phyloP scores from a whole-genome alignment of 2,329 filamentous ascomycete species.

The Fusarium pseudonygamai region DNA sequence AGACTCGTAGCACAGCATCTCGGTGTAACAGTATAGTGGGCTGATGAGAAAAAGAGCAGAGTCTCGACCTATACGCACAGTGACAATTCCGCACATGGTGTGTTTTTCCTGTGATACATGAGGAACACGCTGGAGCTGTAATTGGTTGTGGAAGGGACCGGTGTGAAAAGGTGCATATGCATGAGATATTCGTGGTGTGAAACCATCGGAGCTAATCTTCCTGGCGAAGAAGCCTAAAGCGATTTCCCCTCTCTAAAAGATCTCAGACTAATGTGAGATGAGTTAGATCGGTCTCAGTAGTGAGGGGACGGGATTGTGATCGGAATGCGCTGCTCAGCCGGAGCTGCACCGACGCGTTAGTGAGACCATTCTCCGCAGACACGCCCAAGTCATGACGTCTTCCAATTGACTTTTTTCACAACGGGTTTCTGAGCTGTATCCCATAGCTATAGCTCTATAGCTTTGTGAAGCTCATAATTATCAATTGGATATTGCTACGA shows the following conservation, averaged over 20 bases:
- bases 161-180: conserved; percentile 17
- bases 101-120: not conserved
- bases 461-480: not conserved
- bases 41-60: not conserved
- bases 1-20: not conserved
- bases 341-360: not conserved
- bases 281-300: not conserved
- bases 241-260: not conserved
- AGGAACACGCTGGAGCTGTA: not conserved
- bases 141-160: conserved; percentile 5
- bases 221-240: not conserved
- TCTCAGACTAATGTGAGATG: not conserved
- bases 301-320: not conserved
- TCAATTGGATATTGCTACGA: not conserved
- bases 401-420: conserved; percentile 3
- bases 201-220: conserved; percentile 18
- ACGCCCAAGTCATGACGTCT: conserved; percentile 35
- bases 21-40: conserved; percentile 5
- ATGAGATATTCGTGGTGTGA: not conserved
- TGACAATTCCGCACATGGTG: not conserved
- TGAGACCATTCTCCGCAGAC: conserved; percentile 8
- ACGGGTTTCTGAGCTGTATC: not conserved
- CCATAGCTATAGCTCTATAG: not conserved
- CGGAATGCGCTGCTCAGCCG: conserved; percentile 9
- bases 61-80: not conserved